Evolutionary conservation across 306 rosid genomes (phyloP).

Genomic region (Myrica gale): DNA sequence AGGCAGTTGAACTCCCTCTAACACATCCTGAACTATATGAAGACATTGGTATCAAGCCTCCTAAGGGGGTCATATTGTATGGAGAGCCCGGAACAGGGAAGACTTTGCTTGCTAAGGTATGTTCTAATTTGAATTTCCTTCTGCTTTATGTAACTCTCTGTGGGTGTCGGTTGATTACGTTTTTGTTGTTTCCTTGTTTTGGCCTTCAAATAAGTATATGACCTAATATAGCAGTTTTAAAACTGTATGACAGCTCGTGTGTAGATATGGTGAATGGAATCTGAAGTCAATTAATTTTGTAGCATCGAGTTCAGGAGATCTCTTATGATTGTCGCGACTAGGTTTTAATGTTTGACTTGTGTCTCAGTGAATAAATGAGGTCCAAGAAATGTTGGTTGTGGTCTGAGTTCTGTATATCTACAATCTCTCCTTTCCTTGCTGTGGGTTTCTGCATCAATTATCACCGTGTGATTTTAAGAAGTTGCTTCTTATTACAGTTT

Average conservation of each 20-base stretch:
- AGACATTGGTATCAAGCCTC: constrained; percentile 98
- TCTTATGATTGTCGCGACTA: constrained; percentile 1
- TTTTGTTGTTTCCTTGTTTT: neutral
- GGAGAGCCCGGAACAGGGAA: constrained; percentile 99
- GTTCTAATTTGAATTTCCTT: constrained; percentile 15
- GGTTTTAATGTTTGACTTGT: constrained; percentile 6
- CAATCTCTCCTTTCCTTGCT: neutral
- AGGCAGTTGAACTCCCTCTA: constrained; percentile 96
- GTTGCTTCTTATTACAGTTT: neutral
- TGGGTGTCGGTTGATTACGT: neutral
- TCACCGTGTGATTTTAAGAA: neutral
- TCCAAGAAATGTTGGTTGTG: neutral
- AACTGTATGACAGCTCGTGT: neutral
- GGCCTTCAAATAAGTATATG: neutral
- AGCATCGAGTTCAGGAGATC: neutral
- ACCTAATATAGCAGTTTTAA: neutral
- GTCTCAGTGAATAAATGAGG: neutral
- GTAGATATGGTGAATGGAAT: neutral
- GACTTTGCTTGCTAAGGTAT: constrained; percentile 96
- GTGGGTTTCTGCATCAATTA: constrained; percentile 7
- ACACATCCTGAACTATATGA: constrained; percentile 96
- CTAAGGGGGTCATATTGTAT: constrained; percentile 87
- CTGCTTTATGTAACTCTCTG: neutral
- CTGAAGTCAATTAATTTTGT: no score
- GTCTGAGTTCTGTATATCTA: constrained; percentile 12